Evolutionary conservation across 371 early-diverging fungal species (phyloP), one percentile per base, ranked within the genome.

Genomic region (Haplosporangium sp.): DNA sequence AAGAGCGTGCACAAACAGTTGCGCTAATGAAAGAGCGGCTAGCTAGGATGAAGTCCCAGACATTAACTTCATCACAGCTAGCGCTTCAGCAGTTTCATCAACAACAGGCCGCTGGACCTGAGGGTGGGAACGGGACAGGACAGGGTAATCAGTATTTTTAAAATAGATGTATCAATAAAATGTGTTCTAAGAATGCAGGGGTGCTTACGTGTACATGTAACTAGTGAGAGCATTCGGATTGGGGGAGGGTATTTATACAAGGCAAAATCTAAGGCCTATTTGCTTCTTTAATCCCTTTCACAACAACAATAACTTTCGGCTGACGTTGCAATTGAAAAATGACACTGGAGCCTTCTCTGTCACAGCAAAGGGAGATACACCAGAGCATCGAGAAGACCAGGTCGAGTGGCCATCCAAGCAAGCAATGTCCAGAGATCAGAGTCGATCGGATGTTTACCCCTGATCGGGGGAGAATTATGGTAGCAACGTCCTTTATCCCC

Each of bases 21-120:
- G 85, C 84, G 39, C 83, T 86, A n/a, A 77, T 91, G 60, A 90
- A 88, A 63, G 91, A 90, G 75, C 69, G 87, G 58, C 65, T 91
- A 9, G 91, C 88, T 1, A 68, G 82, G 44, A 89, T 91, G 89
- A 91, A 91, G 76, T 55, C 71, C 2, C 81, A 81, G 65, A 81
- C 71, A 0, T 11, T 74, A 69, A 75, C 81, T 4, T 68, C 81
- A 6, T 74, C 72, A 0, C 81, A 81, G 38, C 35, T 69, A 63
- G 81, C 81, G 19, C 56, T 81, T 8, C 81, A 81, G 35, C 81
- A 81, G 55, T 74, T 68, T 52, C 74, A 74, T 61, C 74, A 81
- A 48, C 74, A 78, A 35, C 75, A 74, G 58, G 60, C 69, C 3
- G 39, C 19, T 61, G 61, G 61, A 27, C 9, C 27, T 20, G 61